Evolutionary conservation across 2,329 filamentous ascomycete species (phyloP).

Genomic region (Fusarium brevicatenulatum): DNA sequence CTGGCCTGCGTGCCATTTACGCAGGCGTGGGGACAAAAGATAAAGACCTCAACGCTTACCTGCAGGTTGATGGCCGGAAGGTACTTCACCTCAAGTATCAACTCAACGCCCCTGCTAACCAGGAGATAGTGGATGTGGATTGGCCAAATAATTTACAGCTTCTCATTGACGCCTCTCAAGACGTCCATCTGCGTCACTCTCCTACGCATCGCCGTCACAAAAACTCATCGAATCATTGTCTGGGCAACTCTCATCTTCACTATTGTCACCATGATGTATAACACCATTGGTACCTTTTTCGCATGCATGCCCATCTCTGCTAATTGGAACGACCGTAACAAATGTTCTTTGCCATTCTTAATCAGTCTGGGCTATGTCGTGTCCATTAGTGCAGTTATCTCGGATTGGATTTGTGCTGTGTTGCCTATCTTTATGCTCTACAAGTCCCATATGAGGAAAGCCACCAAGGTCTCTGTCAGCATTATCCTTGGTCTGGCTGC

Average conservation of each 20-base stretch:
- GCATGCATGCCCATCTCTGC: slow-evolving; percentile 10
- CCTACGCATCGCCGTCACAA: slow-evolving; percentile 24
- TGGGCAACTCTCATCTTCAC: slow-evolving; percentile 18
- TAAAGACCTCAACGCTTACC: background rate
- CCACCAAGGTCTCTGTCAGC: slow-evolving; percentile 24
- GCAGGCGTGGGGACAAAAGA: slow-evolving; percentile 19
- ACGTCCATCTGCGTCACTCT: slow-evolving; percentile 27
- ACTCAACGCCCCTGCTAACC: background rate
- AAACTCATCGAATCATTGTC: slow-evolving; percentile 18
- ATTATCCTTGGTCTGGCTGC: slow-evolving; percentile 26
- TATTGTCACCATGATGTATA: background rate
- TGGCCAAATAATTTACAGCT: slow-evolving; percentile 10
- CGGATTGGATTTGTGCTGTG: slow-evolving; percentile 26
- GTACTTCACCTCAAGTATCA: background rate
- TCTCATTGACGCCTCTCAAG: slow-evolving; percentile 27
- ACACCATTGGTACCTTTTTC: background rate
- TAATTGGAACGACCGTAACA: background rate
- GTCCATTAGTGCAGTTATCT: slow-evolving; percentile 1
- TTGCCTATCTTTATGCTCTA: slow-evolving; percentile 29
- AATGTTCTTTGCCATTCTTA: background rate
- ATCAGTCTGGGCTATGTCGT: slow-evolving; percentile 13
- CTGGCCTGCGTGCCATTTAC: background rate
- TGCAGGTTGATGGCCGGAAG: slow-evolving; percentile 18
- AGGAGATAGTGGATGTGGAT: slow-evolving; percentile 14
- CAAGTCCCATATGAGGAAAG: slow-evolving; percentile 25